A percentile compares a stretch with the other conserved stretches of the same genome.
Conservation (phyloP, 352 stramenopile genomes). For the Globisporangium paroecandrum region DNA sequence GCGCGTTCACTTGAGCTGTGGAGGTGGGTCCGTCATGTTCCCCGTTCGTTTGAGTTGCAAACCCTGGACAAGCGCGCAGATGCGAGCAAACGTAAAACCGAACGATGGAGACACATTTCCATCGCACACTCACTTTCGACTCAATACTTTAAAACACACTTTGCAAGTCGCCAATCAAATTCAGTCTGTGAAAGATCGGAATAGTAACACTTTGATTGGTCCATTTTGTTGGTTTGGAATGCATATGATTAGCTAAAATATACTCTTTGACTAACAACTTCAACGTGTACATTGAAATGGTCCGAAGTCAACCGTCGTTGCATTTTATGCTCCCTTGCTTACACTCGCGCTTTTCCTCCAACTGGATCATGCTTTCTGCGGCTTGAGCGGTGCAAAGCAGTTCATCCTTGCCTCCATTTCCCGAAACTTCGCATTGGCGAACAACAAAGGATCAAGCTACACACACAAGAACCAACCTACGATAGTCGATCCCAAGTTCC, state of each 20-base stretch:
- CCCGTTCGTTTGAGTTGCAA: no score
- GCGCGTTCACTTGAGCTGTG: no score
- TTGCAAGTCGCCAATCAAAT: not conserved
- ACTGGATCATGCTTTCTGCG: no score
- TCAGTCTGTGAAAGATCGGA: not conserved
- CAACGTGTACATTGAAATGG: not conserved
- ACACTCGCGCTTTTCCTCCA: not conserved
- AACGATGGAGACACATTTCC: no score
- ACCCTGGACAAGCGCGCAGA: no score
- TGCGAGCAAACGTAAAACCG: no score
- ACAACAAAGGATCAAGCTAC: not conserved
- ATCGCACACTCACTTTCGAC: no score
- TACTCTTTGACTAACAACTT: not conserved
- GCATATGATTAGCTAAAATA: not conserved
- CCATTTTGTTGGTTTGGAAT: not conserved
- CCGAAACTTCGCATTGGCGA: not conserved
- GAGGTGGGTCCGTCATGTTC: no score
- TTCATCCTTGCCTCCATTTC: not conserved
- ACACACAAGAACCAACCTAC: no score
- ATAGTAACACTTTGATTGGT: not conserved
- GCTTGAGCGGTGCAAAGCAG: not conserved
- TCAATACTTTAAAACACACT: not conserved
- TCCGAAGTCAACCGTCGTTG: not conserved
- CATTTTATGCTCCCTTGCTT: no score
- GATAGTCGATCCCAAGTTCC: conserved; percentile 12